Conservation (phyloP, 2,329 filamentous ascomycete genomes). For the Blastomyces percursus region DNA sequence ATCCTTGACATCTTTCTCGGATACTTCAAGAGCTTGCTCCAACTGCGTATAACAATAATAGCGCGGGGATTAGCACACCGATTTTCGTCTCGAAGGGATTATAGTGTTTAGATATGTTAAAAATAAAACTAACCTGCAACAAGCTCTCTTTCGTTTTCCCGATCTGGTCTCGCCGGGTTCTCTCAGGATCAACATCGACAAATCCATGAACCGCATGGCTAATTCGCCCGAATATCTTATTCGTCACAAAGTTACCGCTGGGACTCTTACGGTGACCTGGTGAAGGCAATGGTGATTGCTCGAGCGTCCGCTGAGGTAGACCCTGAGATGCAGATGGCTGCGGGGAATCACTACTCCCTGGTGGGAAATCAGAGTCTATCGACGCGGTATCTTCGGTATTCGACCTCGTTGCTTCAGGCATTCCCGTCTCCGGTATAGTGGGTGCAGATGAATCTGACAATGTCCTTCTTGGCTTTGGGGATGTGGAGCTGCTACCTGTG, state of each 20-base stretch:
- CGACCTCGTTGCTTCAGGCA: constrained; percentile 41
- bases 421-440: constrained; percentile 31
- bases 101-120: neutral
- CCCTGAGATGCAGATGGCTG: constrained; percentile 64
- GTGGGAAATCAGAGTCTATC: constrained; percentile 92
- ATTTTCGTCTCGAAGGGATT: neutral
- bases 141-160: constrained; percentile 90
- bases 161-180: constrained; percentile 83
- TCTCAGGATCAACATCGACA: constrained; percentile 89
- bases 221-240: constrained; percentile 84
- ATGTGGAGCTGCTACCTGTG: constrained; percentile 44
- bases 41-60: constrained; percentile 44
- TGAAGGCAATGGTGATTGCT: constrained; percentile 18
- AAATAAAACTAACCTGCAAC: constrained; percentile 37
- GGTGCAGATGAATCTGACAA: constrained; percentile 44
- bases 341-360: constrained; percentile 64
- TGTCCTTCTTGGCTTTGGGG: constrained; percentile 52
- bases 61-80: neutral
- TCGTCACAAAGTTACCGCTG: constrained; percentile 85
- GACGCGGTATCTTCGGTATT: constrained; percentile 69
- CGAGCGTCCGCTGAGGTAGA: constrained; percentile 38
- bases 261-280: constrained; percentile 64
- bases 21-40: constrained; percentile 79
- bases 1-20: constrained; percentile 85
- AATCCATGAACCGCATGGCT: constrained; percentile 94